Evolutionary conservation across 345 rosid genomes (phyloP).

Genomic region (Reutealis trisperma): DNA sequence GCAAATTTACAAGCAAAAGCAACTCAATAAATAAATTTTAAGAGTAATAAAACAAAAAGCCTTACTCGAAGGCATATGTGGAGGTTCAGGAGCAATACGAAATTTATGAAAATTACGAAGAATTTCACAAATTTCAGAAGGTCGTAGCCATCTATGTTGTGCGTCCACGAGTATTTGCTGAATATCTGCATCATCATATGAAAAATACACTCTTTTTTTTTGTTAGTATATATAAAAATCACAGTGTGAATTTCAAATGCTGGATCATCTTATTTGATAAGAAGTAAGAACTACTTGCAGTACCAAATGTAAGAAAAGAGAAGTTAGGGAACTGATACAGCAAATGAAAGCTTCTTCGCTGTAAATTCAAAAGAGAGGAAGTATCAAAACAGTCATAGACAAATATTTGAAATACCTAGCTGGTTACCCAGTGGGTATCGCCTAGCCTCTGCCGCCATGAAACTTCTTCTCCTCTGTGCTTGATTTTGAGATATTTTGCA

Average conservation of each 20-base stretch:
- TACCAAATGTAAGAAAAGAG: neutral
- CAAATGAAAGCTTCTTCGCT: neutral
- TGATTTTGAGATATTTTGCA: neutral
- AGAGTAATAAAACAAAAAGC: neutral
- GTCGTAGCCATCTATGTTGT: constrained; percentile 86
- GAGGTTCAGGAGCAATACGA: constrained; percentile 74
- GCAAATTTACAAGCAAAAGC: neutral
- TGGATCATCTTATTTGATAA: neutral
- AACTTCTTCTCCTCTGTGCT: neutral
- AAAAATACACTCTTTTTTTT: too few species aligned
- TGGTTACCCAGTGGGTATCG: constrained; percentile 39
- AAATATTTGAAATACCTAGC: constrained; percentile 28
- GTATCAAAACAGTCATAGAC: neutral
- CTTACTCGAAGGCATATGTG: constrained; percentile 71
- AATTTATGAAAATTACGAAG: constrained; percentile 60
- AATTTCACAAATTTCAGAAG: constrained; percentile 93
- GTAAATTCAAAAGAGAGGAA: neutral
- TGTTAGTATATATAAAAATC: too few species aligned
- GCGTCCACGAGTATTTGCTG: constrained; percentile 82
- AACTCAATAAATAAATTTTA: neutral
- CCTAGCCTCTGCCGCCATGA: constrained; percentile 49
- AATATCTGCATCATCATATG: constrained; percentile 54
- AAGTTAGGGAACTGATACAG: neutral
- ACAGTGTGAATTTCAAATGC: neutral
- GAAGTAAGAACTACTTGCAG: neutral